Conservation (phyloP, 257 asterid species). For the Solanum bulbocastanum region DNA sequence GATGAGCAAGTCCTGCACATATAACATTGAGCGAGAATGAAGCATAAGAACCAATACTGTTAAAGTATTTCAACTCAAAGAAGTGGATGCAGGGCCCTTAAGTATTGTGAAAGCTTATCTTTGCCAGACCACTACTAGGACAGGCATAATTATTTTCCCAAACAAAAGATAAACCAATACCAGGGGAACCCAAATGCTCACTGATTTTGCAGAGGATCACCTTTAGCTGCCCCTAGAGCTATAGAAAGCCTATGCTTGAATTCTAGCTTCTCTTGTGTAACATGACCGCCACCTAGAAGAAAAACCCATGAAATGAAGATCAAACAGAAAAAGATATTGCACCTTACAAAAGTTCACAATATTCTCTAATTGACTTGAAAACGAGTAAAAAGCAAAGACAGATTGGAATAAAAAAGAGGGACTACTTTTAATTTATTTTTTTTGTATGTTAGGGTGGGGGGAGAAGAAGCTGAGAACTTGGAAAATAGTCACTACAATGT, state of each 20-base stretch:
- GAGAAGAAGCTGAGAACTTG: background rate
- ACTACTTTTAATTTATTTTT: background rate
- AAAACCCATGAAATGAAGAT: background rate
- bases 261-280: slow-evolving; percentile 75
- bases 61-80: background rate
- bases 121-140: slow-evolving; percentile 8
- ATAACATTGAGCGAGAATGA: slow-evolving; percentile 3
- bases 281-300: slow-evolving; percentile 73
- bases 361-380: background rate
- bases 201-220: slow-evolving; percentile 96
- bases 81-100: background rate
- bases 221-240: slow-evolving; percentile 98
- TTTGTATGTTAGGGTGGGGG: background rate
- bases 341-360: background rate
- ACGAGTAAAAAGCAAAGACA: background rate
- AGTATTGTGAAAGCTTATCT: slow-evolving; percentile 13
- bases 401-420: background rate
- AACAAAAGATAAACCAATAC: slow-evolving; percentile 46
- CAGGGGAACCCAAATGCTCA: slow-evolving; percentile 90
- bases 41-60: background rate
- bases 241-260: slow-evolving; percentile 93
- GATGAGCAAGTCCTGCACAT: slow-evolving; percentile 65
- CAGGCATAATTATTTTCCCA: slow-evolving; percentile 15
- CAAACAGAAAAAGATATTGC: background rate
- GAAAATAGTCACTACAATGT: background rate